Percentiles rank a stretch among this genome's conserved stretches.
Evolutionary conservation across 345 rosid genomes (phyloP).

Genomic region (Reutealis trisperma): DNA sequence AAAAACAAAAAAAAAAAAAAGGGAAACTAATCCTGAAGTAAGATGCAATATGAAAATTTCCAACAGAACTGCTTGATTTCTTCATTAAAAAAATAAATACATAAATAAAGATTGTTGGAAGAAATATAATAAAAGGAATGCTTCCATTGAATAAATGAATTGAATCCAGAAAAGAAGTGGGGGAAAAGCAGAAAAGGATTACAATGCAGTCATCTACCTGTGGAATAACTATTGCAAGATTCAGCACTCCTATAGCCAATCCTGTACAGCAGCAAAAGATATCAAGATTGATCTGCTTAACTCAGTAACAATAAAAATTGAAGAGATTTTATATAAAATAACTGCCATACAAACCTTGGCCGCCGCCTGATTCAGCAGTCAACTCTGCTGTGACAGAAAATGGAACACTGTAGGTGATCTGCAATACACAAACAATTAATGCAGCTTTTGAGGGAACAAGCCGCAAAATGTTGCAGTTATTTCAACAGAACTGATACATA

Average conservation of each 20-base stretch:
- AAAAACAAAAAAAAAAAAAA: too few species aligned
- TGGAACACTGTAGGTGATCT: slow-evolving; percentile 94
- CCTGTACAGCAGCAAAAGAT: slow-evolving; percentile 48
- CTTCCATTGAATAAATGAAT: neutral
- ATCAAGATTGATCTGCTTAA: slow-evolving; percentile 1
- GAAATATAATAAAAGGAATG: neutral
- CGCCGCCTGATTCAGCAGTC: slow-evolving; percentile 95
- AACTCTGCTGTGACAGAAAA: slow-evolving; percentile 92
- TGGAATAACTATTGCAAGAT: slow-evolving; percentile 91
- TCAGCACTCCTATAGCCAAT: slow-evolving; percentile 91
- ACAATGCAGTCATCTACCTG: slow-evolving; percentile 47
- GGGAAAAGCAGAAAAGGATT: neutral
- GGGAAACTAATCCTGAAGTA: neutral
- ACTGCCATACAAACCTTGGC: slow-evolving; percentile 64
- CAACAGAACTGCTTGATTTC: neutral
- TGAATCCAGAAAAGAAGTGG: neutral
- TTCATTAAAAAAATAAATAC: neutral
- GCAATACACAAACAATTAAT: slow-evolving; percentile 29
- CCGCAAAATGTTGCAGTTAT: neutral
- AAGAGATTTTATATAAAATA: neutral
- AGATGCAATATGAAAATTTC: neutral
- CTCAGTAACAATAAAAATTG: neutral
- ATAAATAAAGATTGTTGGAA: neutral
- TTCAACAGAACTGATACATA: slow-evolving; percentile 40
- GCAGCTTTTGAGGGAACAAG: slow-evolving; percentile 1